Percentiles rank a stretch among this genome's conserved stretches.
Conservation (phyloP, 2,329 filamentous ascomycete genomes). For the Colletotrichum cereale region DNA sequence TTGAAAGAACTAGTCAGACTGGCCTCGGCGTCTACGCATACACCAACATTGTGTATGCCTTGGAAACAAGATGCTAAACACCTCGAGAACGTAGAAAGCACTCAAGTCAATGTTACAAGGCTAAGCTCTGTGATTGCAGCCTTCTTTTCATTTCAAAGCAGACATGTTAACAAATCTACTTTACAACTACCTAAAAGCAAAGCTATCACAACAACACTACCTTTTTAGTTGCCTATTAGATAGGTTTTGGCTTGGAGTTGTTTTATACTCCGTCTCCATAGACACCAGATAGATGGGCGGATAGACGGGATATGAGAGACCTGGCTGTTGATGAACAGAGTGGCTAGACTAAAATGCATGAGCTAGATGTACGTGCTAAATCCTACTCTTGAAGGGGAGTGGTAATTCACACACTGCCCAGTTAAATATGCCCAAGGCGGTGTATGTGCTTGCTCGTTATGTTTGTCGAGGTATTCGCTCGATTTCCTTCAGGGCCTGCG, state of each 20-base stretch:
- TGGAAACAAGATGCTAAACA: no score
- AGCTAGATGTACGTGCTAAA: not conserved
- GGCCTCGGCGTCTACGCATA: no score
- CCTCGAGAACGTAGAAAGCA: no score
- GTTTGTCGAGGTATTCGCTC: slow-evolving; percentile 39
- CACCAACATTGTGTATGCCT: no score
- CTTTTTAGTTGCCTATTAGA: no score
- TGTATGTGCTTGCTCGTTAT: slow-evolving; percentile 24
- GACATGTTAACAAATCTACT: no score
- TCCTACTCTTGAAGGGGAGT: not conserved
- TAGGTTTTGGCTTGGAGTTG: not conserved
- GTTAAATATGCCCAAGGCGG: slow-evolving; percentile 52
- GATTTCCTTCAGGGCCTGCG: not conserved
- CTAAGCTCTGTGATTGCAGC: no score
- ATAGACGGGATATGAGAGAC: slow-evolving; percentile 38
- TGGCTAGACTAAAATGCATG: slow-evolving; percentile 45
- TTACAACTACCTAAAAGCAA: no score
- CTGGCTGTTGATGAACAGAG: slow-evolving; percentile 51
- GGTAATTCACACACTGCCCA: slow-evolving; percentile 51
- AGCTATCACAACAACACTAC: no score
- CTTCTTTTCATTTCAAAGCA: no score
- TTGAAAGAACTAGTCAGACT: no score
- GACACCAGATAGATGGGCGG: slow-evolving; percentile 43
- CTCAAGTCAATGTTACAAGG: no score
- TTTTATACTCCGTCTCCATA: not conserved